Evolutionary conservation across 129 eudicot species (phyloP).

Genomic region (Saposhnikovia divaricata): DNA sequence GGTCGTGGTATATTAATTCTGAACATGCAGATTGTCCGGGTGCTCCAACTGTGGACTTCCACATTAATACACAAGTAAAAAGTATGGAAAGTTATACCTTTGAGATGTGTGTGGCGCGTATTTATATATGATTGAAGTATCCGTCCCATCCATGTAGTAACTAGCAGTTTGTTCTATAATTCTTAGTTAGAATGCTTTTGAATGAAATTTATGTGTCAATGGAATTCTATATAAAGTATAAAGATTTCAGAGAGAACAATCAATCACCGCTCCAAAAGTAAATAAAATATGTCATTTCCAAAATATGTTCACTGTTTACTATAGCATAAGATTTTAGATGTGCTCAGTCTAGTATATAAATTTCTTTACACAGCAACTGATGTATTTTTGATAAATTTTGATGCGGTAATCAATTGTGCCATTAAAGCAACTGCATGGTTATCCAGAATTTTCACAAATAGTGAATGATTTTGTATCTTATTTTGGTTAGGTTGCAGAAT

Average conservation of each 20-base stretch:
- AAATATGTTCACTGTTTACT: neutral
- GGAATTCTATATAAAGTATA: neutral
- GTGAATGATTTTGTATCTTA: neutral
- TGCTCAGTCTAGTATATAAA: neutral
- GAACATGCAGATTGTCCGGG: neutral
- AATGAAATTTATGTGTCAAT: neutral
- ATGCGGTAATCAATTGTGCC: neutral
- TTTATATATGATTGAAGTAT: neutral
- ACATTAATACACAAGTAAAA: neutral
- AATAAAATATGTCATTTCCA: neutral
- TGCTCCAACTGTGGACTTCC: neutral
- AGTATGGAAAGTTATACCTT: neutral
- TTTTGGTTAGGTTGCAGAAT: conserved; percentile 55
- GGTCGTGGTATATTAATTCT: neutral
- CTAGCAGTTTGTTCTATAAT: no score
- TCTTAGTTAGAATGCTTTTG: no score
- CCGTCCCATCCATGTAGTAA: neutral
- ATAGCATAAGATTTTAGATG: neutral
- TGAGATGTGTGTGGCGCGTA: neutral
- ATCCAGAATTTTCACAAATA: neutral
- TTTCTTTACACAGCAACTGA: neutral
- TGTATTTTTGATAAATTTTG: neutral
- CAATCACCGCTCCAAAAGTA: neutral
- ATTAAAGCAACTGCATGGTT: neutral
- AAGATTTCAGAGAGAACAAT: neutral